Base-by-base conservation (phyloP, 805 yeast genomes). In the Saturnispora dispora region DNA sequence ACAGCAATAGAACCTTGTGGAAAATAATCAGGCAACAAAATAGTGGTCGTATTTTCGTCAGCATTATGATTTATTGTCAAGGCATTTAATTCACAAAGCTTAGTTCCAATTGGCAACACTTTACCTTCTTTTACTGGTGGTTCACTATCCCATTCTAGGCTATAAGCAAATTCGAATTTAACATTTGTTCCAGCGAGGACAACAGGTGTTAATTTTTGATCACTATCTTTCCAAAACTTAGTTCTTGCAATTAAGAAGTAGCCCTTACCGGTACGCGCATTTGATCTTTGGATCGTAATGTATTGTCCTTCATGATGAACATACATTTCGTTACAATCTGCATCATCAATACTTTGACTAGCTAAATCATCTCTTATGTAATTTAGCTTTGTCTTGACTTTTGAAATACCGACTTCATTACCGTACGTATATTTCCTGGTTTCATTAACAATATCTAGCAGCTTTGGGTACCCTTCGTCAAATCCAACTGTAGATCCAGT, bases 401-500 rank as follows among this genome's bases (percentile, higher is more conserved):
- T 68, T 5, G 88, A 82, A 60, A 91, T 90, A 40, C 98, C 98
- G 59, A 90, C 86, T 35, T 97, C 97, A 18, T 64, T 54, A 6
- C 70, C 74, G 51, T 65, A 72, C 2, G 77, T 69, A 60, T 91
- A 91, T 5, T 67, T 68, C 53, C 95, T 75, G 5, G 67, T 71
- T 63, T 91, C 99, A 40, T 73, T 69, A 17, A 91, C 99, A 41
- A 91, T 83, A 62, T 90, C 84, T 44, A 93, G 71, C 27, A 88
- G 70, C 39, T 77, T 72, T 7, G 97, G 97, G 65, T 84, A 93
- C 48, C 91, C 79, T 68, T 91, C 98, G 62, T 91, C 99, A 60
- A 81, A 89, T 15, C 99, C 99, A 68, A 86, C 83, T 0, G 88
- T 95, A 1, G 96, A 84, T 3, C 99, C 99, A 45, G 89, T 83